phyloP scores from a whole-genome alignment of 2,329 filamentous ascomycete genomes.

The Xenosphaeropsis pyriputrescens region DNA sequence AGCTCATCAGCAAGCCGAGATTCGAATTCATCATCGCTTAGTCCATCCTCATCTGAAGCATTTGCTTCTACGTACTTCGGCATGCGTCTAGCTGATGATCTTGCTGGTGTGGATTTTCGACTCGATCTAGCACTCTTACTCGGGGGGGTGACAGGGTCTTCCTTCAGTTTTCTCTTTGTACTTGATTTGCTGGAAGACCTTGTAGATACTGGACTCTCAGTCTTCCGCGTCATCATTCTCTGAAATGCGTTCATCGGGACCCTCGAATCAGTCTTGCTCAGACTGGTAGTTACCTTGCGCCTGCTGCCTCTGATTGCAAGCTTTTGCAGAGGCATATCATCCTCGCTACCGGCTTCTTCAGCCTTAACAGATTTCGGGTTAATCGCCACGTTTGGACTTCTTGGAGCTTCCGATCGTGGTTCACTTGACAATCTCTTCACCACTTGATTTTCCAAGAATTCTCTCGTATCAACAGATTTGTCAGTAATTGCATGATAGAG shows the following conservation, averaged over 20 bases:
- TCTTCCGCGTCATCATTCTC: slow-evolving; percentile 20
- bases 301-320: slow-evolving; percentile 10
- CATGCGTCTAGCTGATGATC: slow-evolving; percentile 31
- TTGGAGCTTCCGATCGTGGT: slow-evolving; percentile 25
- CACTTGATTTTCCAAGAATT: slow-evolving; percentile 72
- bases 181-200: slow-evolving; percentile 19
- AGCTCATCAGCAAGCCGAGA: slow-evolving; percentile 55
- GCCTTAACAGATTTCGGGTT: slow-evolving; percentile 3
- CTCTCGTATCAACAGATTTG: slow-evolving; percentile 43
- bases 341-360: slow-evolving; percentile 14
- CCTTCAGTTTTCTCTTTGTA: slow-evolving; percentile 40
- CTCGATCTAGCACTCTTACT: slow-evolving; percentile 67
- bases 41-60: slow-evolving; percentile 40
- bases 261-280: background rate
- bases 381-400: background rate
- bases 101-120: slow-evolving; percentile 56
- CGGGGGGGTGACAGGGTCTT: slow-evolving; percentile 21
- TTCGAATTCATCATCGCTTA: slow-evolving; percentile 80
- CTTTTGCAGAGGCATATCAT: slow-evolving; percentile 10
- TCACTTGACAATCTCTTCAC: slow-evolving; percentile 43
- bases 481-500: slow-evolving; percentile 58
- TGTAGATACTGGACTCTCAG: slow-evolving; percentile 1
- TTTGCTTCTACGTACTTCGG: slow-evolving; percentile 39
- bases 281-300: slow-evolving; percentile 8
- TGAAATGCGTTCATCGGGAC: slow-evolving; percentile 27